These are phyloP conservation scores for Leucocoprinus birnbaumii DNA, from an alignment of 768 basidiomycete species.

Conservation along the genomic window DNA sequence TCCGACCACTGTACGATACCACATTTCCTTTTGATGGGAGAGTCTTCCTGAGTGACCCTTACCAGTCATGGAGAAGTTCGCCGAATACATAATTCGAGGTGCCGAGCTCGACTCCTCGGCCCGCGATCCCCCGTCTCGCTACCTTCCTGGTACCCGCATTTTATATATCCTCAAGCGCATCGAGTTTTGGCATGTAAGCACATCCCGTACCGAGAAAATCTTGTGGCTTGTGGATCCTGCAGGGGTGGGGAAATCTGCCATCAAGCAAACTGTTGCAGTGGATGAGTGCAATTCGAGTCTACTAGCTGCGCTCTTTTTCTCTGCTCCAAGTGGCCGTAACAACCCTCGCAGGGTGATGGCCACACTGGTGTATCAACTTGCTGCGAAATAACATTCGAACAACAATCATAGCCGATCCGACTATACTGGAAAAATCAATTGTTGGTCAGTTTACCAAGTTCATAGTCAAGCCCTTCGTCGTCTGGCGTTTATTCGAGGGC, in stretches of 20 bases:
- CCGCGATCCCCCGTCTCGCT: too few species aligned
- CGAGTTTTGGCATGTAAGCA: not conserved
- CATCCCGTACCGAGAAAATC: not conserved
- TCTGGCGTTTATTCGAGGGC: not conserved
- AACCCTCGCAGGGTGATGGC: not conserved
- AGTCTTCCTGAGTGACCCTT: too few species aligned
- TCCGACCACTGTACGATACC: too few species aligned
- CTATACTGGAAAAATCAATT: constrained; percentile 8
- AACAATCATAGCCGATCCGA: constrained; percentile 5
- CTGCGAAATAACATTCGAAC: constrained; percentile 3
- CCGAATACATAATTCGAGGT: not conserved
- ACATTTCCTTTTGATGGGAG: too few species aligned
- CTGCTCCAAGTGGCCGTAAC: not conserved
- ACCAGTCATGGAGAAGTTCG: not conserved
- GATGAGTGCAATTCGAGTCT: not conserved
- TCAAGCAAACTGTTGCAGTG: not conserved
- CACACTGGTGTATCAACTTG: constrained; percentile 21
- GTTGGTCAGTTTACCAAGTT: constrained; percentile 12
- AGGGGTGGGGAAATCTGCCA: not conserved
- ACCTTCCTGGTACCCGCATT: not conserved
- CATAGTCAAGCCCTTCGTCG: constrained; percentile 14
- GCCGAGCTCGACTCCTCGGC: not conserved
- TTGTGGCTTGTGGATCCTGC: not conserved
- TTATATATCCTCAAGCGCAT: too few species aligned
- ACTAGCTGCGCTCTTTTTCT: not conserved